A percentile compares a stretch with the other conserved stretches of the same genome.
These are phyloP conservation scores for Radiomyces spectabilis DNA, from an alignment of 192 early-diverging fungal species.

Conservation along the genomic window DNA sequence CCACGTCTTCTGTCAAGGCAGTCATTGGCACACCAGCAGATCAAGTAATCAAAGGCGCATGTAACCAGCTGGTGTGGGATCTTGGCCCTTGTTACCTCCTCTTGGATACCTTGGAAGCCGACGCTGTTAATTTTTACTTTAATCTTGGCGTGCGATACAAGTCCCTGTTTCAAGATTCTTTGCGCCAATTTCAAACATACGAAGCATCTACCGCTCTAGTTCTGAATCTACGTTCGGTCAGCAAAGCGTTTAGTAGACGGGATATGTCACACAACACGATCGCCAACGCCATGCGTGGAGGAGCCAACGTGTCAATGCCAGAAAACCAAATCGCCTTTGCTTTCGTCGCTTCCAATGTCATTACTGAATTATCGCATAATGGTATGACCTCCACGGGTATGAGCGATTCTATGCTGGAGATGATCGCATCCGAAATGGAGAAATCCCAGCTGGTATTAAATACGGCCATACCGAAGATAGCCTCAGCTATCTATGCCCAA, in stretches of 20 bases:
- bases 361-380: conserved; percentile 31
- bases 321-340: conserved; percentile 61
- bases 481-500: conserved; percentile 31
- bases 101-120: conserved; percentile 50
- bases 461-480: conserved; percentile 47
- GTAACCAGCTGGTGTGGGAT: conserved; percentile 42
- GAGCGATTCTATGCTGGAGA: conserved; percentile 21
- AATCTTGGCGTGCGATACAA: conserved; percentile 58
- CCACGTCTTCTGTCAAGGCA: conserved; percentile 31
- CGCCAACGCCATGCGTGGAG: conserved; percentile 45
- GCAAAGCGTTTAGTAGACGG: conserved; percentile 3
- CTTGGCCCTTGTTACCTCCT: conserved; percentile 60
- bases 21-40: conserved; percentile 32
- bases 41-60: background rate
- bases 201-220: conserved; percentile 51
- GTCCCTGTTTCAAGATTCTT: conserved; percentile 55
- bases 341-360: conserved; percentile 44
- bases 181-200: conserved; percentile 59
- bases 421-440: conserved; percentile 7
- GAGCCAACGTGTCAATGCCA: conserved; percentile 37
- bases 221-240: conserved; percentile 32
- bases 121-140: conserved; percentile 51
- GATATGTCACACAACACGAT: conserved; percentile 39
- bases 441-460: conserved; percentile 33
- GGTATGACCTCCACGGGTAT: conserved; percentile 21